These are phyloP conservation scores for Pseudopithomyces chartarum DNA, from an alignment of 2,329 filamentous ascomycete genomes.

Conservation along the genomic window DNA sequence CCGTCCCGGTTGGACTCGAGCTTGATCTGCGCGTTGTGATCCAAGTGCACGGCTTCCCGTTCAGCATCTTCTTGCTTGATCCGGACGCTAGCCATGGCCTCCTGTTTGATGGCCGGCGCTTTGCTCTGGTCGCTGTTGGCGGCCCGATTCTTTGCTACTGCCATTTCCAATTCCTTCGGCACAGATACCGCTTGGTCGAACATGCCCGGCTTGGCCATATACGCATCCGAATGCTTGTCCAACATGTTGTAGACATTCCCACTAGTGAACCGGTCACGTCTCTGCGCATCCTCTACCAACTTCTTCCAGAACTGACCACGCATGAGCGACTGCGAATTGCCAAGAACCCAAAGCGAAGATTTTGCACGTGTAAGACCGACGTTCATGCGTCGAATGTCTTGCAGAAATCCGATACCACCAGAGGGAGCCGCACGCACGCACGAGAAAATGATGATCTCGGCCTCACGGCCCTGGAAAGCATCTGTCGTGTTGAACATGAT, in stretches of 20 bases:
- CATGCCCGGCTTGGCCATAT: conserved; percentile 29
- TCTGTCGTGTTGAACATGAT: conserved; percentile 99
- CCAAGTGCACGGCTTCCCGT: not conserved
- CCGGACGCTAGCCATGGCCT: conserved; percentile 21
- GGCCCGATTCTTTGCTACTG: conserved; percentile 31
- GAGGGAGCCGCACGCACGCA: conserved; percentile 93
- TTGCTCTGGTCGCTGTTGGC: conserved; percentile 20
- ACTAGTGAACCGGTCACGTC: conserved; percentile 75
- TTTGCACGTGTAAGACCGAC: conserved; percentile 96
- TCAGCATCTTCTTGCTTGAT: conserved; percentile 20
- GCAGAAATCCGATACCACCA: conserved; percentile 97
- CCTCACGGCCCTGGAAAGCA: conserved; percentile 95
- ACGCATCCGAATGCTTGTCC: conserved; percentile 55
- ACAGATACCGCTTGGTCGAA: conserved; percentile 30
- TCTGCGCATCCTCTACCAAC: conserved; percentile 80
- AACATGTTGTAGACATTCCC: conserved; percentile 65
- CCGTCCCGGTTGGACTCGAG: conserved; percentile 68
- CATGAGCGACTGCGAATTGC: conserved; percentile 83
- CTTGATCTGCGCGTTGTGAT: conserved; percentile 12
- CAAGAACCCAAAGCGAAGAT: conserved; percentile 94
- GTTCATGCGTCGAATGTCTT: conserved; percentile 98
- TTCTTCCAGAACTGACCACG: conserved; percentile 91
- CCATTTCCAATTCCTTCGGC: conserved; percentile 25
- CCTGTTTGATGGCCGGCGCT: conserved; percentile 12
- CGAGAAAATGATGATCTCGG: conserved; percentile 98